These are phyloP conservation scores for Artemisia annua DNA, from an alignment of 129 eudicot genomes.

Conservation along the genomic window DNA sequence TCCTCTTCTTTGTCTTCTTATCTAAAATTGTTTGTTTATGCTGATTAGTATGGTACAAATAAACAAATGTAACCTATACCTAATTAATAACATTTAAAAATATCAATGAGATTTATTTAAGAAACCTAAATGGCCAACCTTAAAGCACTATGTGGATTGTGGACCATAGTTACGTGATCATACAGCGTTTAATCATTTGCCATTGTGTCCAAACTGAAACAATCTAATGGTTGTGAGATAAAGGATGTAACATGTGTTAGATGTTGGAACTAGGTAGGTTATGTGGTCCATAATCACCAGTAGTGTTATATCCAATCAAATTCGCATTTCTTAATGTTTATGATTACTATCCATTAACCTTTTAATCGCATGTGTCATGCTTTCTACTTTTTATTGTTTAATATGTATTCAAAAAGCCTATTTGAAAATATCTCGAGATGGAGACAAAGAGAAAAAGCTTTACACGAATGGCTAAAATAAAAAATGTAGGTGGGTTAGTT, in stretches of 20 bases:
- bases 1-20: no score
- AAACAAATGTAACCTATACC: background rate
- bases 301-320: constrained; percentile 19
- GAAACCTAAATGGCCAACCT: constrained; percentile 16
- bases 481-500: no score
- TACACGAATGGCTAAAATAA: no score
- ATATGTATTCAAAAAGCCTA: background rate
- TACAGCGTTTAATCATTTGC: constrained; percentile 16
- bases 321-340: background rate
- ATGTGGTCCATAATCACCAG: constrained; percentile 15
- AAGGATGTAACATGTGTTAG: constrained; percentile 9
- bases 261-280: constrained; percentile 6
- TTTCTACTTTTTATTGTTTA: background rate
- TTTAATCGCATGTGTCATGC: background rate
- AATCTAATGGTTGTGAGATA: constrained; percentile 22
- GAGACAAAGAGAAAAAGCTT: no score
- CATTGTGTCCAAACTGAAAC: constrained; percentile 26
- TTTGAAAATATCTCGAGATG: no score
- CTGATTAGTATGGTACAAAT: no score
- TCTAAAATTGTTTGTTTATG: no score
- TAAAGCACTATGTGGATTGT: constrained; percentile 20
- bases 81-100: constrained; percentile 1
- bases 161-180: constrained; percentile 19
- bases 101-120: background rate
- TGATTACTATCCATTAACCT: background rate